phyloP scores from a whole-genome alignment of 495 filamentous ascomycete genomes.

The Cairneyella variabilis region DNA sequence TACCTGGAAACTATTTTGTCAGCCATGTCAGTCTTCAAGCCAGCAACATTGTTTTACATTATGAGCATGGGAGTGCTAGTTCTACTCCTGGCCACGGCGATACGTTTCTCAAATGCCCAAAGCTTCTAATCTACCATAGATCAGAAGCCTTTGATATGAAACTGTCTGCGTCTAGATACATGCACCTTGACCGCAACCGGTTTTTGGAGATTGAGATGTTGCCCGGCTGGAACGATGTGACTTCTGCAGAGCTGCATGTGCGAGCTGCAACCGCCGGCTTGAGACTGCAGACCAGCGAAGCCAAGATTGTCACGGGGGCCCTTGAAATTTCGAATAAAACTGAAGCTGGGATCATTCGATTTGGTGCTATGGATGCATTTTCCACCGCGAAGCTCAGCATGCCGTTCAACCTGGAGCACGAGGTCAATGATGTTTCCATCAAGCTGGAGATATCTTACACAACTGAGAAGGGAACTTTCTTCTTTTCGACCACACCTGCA shows the following conservation, averaged over 20 bases:
- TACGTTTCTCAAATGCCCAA: constrained; percentile 36
- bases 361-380: constrained; percentile 49
- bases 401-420: constrained; percentile 83
- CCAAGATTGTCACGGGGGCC: constrained; percentile 52
- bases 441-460: constrained; percentile 75
- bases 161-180: constrained; percentile 45
- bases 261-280: constrained; percentile 84
- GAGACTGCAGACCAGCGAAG: constrained; percentile 71
- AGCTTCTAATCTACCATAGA: constrained; percentile 44
- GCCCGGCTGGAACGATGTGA: constrained; percentile 75
- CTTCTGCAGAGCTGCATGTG: constrained; percentile 64
- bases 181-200: constrained; percentile 74
- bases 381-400: constrained; percentile 57
- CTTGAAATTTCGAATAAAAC: constrained; percentile 49
- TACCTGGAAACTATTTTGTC: constrained; percentile 72
- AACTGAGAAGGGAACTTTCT: constrained; percentile 68
- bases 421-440: constrained; percentile 65
- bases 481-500: constrained; percentile 60
- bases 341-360: constrained; percentile 63
- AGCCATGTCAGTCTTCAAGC: constrained; percentile 66
- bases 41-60: constrained; percentile 65
- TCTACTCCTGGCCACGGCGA: constrained; percentile 38
- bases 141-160: constrained; percentile 43
- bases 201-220: constrained; percentile 69
- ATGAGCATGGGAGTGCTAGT: constrained; percentile 46